These are phyloP conservation scores for Colletotrichum sojae DNA, from an alignment of 2,329 filamentous ascomycete species.

Conservation along the genomic window DNA sequence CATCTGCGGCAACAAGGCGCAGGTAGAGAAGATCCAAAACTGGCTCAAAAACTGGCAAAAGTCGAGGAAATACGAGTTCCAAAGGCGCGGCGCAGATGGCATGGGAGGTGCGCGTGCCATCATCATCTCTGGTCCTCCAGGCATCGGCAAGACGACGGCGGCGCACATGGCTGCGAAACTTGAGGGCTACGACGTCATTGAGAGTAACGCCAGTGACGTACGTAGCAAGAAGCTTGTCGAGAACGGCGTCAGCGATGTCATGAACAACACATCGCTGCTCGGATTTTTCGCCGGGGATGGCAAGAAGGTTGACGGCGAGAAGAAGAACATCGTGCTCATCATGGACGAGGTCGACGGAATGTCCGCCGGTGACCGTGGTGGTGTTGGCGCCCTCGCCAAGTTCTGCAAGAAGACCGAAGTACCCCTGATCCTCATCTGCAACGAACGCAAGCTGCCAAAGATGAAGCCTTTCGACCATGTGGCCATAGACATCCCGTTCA, in stretches of 20 bases:
- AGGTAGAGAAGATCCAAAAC: constrained; percentile 88
- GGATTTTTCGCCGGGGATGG: constrained; percentile 91
- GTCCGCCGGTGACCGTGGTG: constrained; percentile 96
- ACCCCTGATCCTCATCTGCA: constrained; percentile 97
- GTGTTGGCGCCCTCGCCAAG: constrained; percentile 93
- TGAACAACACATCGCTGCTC: constrained; percentile 92
- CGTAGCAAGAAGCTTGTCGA: constrained; percentile 97
- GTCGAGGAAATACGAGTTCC: constrained; percentile 84
- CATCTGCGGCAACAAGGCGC: constrained; percentile 94
- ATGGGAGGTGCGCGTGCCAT: constrained; percentile 88
- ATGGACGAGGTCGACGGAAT: constrained; percentile 99
- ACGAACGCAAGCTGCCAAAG: constrained; percentile 91
- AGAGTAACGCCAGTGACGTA: constrained; percentile 96
- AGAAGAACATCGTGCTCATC: constrained; percentile 95
- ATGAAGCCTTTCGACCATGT: constrained; percentile 98
- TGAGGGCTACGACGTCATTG: constrained; percentile 92
- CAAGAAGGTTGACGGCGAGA: constrained; percentile 82
- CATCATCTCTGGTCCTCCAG: constrained; percentile 94
- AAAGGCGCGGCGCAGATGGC: constrained; percentile 86
- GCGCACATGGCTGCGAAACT: constrained; percentile 94
- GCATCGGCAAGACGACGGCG: constrained; percentile 97
- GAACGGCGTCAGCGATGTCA: constrained; percentile 85
- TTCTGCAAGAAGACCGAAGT: constrained; percentile 96
- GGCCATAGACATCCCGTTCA: constrained; percentile 88
- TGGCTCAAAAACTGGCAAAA: constrained; percentile 91